Base-by-base conservation (phyloP, 2,329 filamentous ascomycete species). In the Phaeosphaeriaceae sp. region DNA sequence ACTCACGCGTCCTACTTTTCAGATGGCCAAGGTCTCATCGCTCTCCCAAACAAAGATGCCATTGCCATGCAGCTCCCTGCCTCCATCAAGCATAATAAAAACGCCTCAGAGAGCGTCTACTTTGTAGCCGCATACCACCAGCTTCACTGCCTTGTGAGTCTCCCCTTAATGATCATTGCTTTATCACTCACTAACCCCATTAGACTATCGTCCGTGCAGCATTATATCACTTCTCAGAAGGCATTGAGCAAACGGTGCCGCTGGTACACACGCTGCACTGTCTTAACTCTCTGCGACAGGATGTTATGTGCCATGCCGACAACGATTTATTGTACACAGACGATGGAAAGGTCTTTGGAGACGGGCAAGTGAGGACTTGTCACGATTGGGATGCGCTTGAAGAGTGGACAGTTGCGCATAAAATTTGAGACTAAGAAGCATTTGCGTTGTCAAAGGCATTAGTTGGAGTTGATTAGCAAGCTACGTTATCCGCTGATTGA, bases 91-190 rank as follows among this genome's bases (percentile, higher is more conserved):
- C n/a, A 38, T 13, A 21, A 38, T 15, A 20, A 20, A 17, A 38
- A 38, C 20, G 36, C 21, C 3, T 38, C 36, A 12, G 36, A 38
- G 16, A 17, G 36, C 36, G 21, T 20, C 16, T 38, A 36, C 33
- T 36, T 36, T 18, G 34, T 15, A 23, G 44, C 33, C 32, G 30
- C 5, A 11, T 23, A 29, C 17, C 38, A 29, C 30, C 20, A 34
- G 36, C 42, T 34, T 23, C 36, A 28, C 42, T 50, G 23, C 17
- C 33, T 39, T 21, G 38, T 34, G 32, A 33, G 33, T 36, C 28
- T 15, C 21, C 33, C 17, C 9, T 6, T 18, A 18, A 5, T 17
- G 16, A 8, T 18, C 15, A 36, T n/a, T 9, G 33, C 33, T 18
- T 36, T 17, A 17, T 9, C n/a, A 11, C 33, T 36, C 5, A 36